Evolutionary conservation across 2,329 filamentous ascomycete species (phyloP), one percentile per base, ranked within the genome.

Genomic region (Metarhizium sp.): DNA sequence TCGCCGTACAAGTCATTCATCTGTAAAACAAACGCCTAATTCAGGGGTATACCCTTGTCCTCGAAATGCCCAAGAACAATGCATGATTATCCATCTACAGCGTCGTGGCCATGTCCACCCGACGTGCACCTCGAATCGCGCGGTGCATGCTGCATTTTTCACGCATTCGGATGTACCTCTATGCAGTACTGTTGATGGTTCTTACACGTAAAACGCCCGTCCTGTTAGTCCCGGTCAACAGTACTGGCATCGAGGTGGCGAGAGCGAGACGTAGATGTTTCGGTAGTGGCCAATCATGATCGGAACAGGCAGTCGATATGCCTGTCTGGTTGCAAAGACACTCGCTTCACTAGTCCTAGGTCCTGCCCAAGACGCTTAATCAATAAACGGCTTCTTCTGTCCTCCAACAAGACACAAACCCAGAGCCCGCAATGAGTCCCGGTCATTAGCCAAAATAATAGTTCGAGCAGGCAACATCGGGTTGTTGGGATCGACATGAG

Each of bases 401-500:
- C 81, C 81, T 20, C 79, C 81, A 5, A 86, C 81, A 63, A 80
- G 73, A 59, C 82, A 85, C n/a, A 85, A 69, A 0, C 83, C 83
- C 16, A 86, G 68, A n/a, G 82, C 79, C 43, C 77, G 74, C 55
- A 86, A 70, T 16, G 82, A 79, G 61, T 85, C 79, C 55, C 75
- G 84, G 67, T 97, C 92, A 58, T 81, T 86, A 5, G 90, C 85
- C 52, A 88, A 78, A 56, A 97, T 82, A 59, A 99, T 94, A 7
- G 82, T 85, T 59, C 86, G 85, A 1, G 92, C 86, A 1, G 94
- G 92, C n/a, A 96, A 73, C 86, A 95, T 92, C 0, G 92, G 94
- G 59, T 95, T 90, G 59, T 94, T 88, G 0, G 87, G 87, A 62
- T 92, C 90, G 58, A 97, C 86, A 59, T 88, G 84, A 16, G 89